phyloP scores from a whole-genome alignment of 1,284 basidiomycete genomes.

The Ustilago esculenta region DNA sequence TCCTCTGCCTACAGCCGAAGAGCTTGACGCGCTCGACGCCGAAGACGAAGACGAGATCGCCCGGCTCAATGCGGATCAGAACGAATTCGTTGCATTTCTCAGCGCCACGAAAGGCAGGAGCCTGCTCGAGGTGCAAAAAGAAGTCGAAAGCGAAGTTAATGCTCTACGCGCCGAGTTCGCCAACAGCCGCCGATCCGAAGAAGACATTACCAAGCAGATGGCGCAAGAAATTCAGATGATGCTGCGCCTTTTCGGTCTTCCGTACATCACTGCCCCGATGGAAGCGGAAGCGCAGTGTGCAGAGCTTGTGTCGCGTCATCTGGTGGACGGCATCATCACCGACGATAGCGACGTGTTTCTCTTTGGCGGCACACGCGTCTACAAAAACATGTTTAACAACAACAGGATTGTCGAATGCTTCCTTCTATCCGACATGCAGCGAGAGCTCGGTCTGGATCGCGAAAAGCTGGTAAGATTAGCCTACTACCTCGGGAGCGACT shows the following conservation, averaged over 20 bases:
- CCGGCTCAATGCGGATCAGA: slow-evolving; percentile 72
- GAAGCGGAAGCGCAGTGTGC: slow-evolving; percentile 99
- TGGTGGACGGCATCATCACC: slow-evolving; percentile 97
- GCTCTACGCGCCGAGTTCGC: slow-evolving; percentile 83
- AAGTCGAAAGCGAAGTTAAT: slow-evolving; percentile 92
- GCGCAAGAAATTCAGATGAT: slow-evolving; percentile 85
- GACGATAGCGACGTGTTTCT: slow-evolving; percentile 99
- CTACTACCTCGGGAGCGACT: slow-evolving; percentile 95
- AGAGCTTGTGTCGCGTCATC: slow-evolving; percentile 80
- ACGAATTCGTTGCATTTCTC: slow-evolving; percentile 81
- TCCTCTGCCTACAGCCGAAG: slow-evolving; percentile 82
- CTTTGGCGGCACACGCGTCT: slow-evolving; percentile 90
- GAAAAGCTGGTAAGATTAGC: slow-evolving; percentile 88
- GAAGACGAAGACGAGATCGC: slow-evolving; percentile 72
- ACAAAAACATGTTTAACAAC: slow-evolving; percentile 99
- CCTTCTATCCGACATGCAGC: slow-evolving; percentile 80
- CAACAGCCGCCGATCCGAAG: slow-evolving; percentile 88
- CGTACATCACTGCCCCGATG: slow-evolving; percentile 96
- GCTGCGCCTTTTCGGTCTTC: slow-evolving; percentile 92
- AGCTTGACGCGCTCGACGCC: slow-evolving; percentile 73
- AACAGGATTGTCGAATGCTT: slow-evolving; percentile 98
- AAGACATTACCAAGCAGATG: slow-evolving; percentile 95
- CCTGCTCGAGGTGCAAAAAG: slow-evolving; percentile 74
- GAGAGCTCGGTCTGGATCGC: slow-evolving; percentile 87
- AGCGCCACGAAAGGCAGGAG: slow-evolving; percentile 78